A percentile compares a stretch with the other conserved stretches of the same genome.
Conservation (phyloP, 108 stramenopile genomes). For the Pelagomonas calceolata region DNA sequence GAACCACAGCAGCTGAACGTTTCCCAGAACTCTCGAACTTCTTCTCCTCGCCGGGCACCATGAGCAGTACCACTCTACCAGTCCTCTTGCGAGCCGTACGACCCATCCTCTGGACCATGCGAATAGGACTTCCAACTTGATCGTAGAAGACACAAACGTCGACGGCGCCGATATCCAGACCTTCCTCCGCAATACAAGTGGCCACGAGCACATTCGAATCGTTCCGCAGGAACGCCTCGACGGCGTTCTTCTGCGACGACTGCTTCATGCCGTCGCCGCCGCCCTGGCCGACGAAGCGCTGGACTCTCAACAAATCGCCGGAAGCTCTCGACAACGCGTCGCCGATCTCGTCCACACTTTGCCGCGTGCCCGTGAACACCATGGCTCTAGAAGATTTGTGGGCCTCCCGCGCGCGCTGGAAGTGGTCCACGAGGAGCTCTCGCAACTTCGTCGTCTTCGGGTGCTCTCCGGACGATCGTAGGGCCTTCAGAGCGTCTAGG, state of each 20-base stretch:
- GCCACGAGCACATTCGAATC: slow-evolving; percentile 79
- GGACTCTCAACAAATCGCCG: slow-evolving; percentile 40
- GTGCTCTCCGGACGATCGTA: slow-evolving; percentile 30
- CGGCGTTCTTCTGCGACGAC: slow-evolving; percentile 62
- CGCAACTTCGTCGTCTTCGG: slow-evolving; percentile 65
- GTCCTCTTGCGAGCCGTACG: slow-evolving; percentile 77
- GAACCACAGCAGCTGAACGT: not conserved
- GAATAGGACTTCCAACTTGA: slow-evolving; percentile 58
- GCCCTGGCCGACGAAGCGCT: slow-evolving; percentile 68
- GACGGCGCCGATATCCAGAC: slow-evolving; percentile 90
- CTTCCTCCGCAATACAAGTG: slow-evolving; percentile 86
- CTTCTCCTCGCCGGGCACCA: not conserved
- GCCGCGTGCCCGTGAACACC: slow-evolving; percentile 73
- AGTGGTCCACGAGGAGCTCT: slow-evolving; percentile 65
- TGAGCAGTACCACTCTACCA: slow-evolving; percentile 56
- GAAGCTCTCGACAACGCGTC: slow-evolving; percentile 20
- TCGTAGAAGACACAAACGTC: slow-evolving; percentile 89
- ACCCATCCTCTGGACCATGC: slow-evolving; percentile 70
- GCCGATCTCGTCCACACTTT: slow-evolving; percentile 62
- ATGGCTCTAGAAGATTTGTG: slow-evolving; percentile 57
- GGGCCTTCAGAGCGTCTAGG: not conserved
- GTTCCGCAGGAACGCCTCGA: slow-evolving; percentile 60
- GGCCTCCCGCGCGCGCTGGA: slow-evolving; percentile 42
- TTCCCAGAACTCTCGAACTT: not conserved
- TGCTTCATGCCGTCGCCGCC: slow-evolving; percentile 64